Evolutionary conservation across 768 basidiomycete genomes (phyloP).

Genomic region (Panellus pusillus): DNA sequence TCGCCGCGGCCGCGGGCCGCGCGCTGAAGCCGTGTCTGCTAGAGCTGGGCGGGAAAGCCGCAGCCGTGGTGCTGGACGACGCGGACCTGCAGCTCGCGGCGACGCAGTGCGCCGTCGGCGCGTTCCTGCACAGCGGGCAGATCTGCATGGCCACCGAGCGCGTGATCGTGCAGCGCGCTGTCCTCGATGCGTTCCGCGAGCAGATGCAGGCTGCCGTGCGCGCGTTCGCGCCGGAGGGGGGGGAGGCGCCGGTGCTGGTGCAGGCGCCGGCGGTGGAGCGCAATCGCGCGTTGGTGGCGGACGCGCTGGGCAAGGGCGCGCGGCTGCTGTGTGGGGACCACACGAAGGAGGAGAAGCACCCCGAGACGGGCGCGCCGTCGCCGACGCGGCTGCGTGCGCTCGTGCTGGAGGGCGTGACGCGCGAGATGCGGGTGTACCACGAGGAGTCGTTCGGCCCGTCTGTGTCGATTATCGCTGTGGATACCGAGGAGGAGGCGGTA

Average conservation of each 20-base stretch:
- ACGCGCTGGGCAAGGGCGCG: conserved; percentile 19
- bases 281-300: conserved; percentile 14
- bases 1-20: conserved; percentile 58
- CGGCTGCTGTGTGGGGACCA: conserved; percentile 16
- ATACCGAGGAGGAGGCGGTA: conserved; percentile 19
- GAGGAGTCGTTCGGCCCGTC: conserved; percentile 22
- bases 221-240: conserved; percentile 19
- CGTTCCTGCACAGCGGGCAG: conserved; percentile 67
- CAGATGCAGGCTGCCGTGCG: conserved; percentile 43
- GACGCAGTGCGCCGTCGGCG: conserved; percentile 50
- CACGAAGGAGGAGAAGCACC: conserved; percentile 12
- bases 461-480: conserved; percentile 16
- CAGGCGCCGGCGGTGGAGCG: conserved; percentile 12
- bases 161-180: conserved; percentile 60
- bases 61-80: conserved; percentile 46
- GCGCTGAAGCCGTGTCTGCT: conserved; percentile 67
- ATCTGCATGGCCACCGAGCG: conserved; percentile 68
- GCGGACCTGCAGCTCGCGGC: conserved; percentile 52
- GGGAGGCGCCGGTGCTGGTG: conserved; percentile 9
- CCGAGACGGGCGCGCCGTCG: conserved; percentile 12
- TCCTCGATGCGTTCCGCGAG: conserved; percentile 65
- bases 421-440: conserved; percentile 18
- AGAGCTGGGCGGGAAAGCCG: conserved; percentile 56
- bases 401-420: conserved; percentile 19
- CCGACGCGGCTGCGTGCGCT: conserved; percentile 8